Percentiles rank a stretch among this genome's conserved stretches.
Conservation (phyloP, 2,329 filamentous ascomycete species). For the Chlorencoelia australis region DNA sequence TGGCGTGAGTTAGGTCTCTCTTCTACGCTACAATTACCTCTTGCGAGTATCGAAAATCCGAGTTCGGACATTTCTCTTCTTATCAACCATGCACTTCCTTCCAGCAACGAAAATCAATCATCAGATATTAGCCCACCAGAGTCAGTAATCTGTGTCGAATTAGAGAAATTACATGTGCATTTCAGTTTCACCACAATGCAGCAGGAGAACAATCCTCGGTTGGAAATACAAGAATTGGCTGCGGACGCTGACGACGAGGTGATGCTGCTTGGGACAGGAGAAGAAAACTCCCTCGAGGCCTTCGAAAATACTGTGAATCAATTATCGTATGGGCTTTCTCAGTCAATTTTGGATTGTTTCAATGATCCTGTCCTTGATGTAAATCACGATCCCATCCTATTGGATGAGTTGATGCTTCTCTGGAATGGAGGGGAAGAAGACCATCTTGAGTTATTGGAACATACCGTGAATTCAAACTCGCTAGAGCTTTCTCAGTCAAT, state of each 20-base stretch:
- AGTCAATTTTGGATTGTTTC: background rate
- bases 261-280: constrained; percentile 3
- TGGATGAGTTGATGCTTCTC: too few relatives aligned
- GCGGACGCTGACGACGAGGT: background rate
- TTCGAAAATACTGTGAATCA: constrained; percentile 1
- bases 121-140: constrained; percentile 14
- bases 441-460: too few relatives aligned
- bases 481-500: too few relatives aligned
- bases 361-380: too few relatives aligned
- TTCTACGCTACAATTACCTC: constrained; percentile 6
- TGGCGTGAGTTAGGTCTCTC: constrained; percentile 21
- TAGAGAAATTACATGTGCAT: constrained; percentile 16
- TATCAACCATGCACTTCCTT: constrained; percentile 11
- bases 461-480: too few relatives aligned
- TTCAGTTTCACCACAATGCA: constrained; percentile 13
- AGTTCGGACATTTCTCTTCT: constrained; percentile 11
- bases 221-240: background rate
- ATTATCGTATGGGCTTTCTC: background rate
- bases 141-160: constrained; percentile 9
- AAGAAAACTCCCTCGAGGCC: background rate
- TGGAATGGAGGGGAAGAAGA: too few relatives aligned
- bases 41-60: background rate
- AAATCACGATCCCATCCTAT: too few relatives aligned
- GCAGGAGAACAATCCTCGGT: constrained; percentile 1
- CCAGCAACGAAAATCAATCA: background rate